A percentile compares a stretch with the other conserved stretches of the same genome.
Evolutionary conservation across 2,329 filamentous ascomycete species (phyloP).

Genomic region (Pseudogymnoascus sp.): DNA sequence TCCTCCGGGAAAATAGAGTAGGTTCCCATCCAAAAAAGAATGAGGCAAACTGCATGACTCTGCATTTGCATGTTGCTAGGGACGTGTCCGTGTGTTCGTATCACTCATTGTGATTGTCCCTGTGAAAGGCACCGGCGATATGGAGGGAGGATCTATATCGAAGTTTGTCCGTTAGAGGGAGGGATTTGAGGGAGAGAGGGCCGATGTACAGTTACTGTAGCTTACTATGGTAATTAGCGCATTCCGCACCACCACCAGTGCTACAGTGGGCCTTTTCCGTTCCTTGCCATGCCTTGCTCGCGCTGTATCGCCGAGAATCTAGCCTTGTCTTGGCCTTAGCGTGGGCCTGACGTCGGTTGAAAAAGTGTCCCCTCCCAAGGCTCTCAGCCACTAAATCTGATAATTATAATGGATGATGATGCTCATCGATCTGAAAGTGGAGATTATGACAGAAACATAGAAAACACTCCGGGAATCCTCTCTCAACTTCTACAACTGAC

Average conservation of each 20-base stretch:
- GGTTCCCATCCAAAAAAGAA: background rate
- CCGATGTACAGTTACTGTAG: background rate
- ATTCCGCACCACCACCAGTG: constrained; percentile 6
- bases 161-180: background rate
- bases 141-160: background rate
- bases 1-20: background rate
- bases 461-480: background rate
- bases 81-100: background rate
- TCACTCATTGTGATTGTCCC: background rate
- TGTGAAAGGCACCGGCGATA: background rate
- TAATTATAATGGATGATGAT: constrained; percentile 9
- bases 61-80: background rate
- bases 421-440: constrained; percentile 7
- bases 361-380: constrained; percentile 6
- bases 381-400: constrained; percentile 8
- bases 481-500: background rate
- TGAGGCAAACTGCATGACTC: background rate
- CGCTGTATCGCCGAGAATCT: background rate
- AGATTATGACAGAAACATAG: constrained; percentile 6
- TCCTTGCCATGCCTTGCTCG: constrained; percentile 5
- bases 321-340: constrained; percentile 5
- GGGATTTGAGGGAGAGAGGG: background rate
- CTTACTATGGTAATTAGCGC: background rate
- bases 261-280: constrained; percentile 6
- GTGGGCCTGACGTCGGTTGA: constrained; percentile 6